Evolutionary conservation across 805 yeast species (phyloP).

Genomic region (Sugiyamaella marilandica): DNA sequence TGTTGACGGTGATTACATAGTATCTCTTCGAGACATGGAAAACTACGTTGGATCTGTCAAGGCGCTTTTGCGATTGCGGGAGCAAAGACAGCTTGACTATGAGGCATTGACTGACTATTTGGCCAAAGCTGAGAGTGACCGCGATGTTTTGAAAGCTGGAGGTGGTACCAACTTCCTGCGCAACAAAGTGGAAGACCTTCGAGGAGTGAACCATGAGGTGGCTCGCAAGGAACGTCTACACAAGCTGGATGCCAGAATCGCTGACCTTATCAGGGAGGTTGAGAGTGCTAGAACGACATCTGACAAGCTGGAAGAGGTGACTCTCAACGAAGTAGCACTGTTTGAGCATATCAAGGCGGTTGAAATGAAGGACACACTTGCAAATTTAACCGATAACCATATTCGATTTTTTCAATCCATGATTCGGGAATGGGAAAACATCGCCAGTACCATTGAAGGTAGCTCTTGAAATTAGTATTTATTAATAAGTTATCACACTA

Average conservation of each 20-base stretch:
- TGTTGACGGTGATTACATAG: conserved; percentile 75
- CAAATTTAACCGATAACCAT: conserved; percentile 70
- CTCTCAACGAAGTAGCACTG: conserved; percentile 51
- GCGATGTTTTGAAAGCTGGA: conserved; percentile 48
- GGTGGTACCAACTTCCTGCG: conserved; percentile 49
- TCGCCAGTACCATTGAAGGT: conserved; percentile 4
- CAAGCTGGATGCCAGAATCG: conserved; percentile 47
- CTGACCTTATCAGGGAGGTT: conserved; percentile 46
- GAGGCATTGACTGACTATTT: conserved; percentile 82
- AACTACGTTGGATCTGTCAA: conserved; percentile 67
- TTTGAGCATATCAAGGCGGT: conserved; percentile 77
- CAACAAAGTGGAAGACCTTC: conserved; percentile 54
- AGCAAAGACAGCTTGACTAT: conserved; percentile 84
- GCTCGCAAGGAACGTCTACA: conserved; percentile 48
- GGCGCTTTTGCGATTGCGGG: conserved; percentile 73
- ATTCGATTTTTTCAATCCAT: conserved; percentile 65
- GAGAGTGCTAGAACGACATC: conserved; percentile 47
- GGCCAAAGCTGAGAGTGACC: conserved; percentile 64
- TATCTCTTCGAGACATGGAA: conserved; percentile 80
- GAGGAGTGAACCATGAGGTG: conserved; percentile 58
- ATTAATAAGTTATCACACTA: conserved; percentile 1
- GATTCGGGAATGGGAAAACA: conserved; percentile 59
- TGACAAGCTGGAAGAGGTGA: conserved; percentile 52
- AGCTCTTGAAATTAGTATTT: neutral
- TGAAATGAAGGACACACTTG: conserved; percentile 69